Evolutionary conservation across 2,329 filamentous ascomycete genomes (phyloP).

Genomic region (Calonectria pteridis): DNA sequence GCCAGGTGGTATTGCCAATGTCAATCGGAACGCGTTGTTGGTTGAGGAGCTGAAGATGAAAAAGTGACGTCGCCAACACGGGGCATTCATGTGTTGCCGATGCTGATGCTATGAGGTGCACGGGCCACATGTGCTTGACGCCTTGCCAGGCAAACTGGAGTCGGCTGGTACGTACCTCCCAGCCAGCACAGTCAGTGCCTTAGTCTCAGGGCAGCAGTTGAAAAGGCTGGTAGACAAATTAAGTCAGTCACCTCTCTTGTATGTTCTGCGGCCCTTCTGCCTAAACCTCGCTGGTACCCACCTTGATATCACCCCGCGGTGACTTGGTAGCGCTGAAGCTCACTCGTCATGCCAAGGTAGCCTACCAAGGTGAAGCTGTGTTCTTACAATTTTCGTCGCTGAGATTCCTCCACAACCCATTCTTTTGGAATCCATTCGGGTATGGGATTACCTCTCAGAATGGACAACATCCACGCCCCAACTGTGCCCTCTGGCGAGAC

Average conservation of each 20-base stretch:
- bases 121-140: slow-evolving; percentile 10
- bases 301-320: neutral
- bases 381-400: neutral
- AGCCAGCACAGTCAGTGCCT: neutral
- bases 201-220: neutral
- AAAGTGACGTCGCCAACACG: slow-evolving; percentile 48
- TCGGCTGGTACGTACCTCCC: neutral
- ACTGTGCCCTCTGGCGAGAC: slow-evolving; percentile 80
- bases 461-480: slow-evolving; percentile 70
- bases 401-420: neutral
- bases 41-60: slow-evolving; percentile 38
- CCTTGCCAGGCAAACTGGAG: neutral
- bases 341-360: slow-evolving; percentile 35
- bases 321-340: slow-evolving; percentile 9
- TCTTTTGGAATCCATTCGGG: neutral
- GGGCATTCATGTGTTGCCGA: slow-evolving; percentile 17
- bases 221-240: neutral
- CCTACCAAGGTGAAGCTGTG: slow-evolving; percentile 16
- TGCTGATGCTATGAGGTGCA: slow-evolving; percentile 16
- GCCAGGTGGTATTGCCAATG: slow-evolving; percentile 34
- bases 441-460: slow-evolving; percentile 46
- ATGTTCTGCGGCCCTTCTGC: neutral
- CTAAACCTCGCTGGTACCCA: neutral
- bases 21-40: slow-evolving; percentile 35
- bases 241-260: neutral